These are phyloP conservation scores for Sporobolomyces pararoseus DNA, from an alignment of 768 basidiomycete species.

Conservation along the genomic window DNA sequence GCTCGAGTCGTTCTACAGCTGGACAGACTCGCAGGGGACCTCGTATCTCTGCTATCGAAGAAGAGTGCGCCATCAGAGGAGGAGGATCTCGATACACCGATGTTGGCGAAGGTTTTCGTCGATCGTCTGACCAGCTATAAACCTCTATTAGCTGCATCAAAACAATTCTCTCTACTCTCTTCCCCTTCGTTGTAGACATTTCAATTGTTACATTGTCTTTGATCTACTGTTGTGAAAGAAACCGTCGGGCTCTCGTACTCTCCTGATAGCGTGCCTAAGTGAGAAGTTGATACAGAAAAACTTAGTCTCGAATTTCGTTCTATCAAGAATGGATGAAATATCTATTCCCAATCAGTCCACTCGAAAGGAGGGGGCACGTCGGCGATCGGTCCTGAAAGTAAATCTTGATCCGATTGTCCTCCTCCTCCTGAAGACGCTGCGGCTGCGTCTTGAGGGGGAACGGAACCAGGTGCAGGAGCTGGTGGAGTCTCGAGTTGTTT, in stretches of 20 bases:
- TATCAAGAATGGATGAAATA: neutral
- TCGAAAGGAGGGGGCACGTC: constrained; percentile 37
- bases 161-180: neutral
- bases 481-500: constrained; percentile 34
- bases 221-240: too few relatives aligned
- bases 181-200: neutral
- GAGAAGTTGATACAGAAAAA: neutral
- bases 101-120: neutral
- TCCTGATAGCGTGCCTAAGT: neutral
- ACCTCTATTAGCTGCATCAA: neutral
- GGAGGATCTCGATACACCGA: neutral
- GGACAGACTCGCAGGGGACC: neutral
- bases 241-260: neutral
- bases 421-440: constrained; percentile 5
- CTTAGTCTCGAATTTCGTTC: neutral
- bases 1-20: neutral
- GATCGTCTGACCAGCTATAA: constrained; percentile 5
- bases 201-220: too few relatives aligned
- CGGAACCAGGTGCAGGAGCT: constrained; percentile 20
- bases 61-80: neutral
- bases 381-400: constrained; percentile 30
- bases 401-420: constrained; percentile 8
- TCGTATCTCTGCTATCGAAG: neutral
- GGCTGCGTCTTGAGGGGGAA: constrained; percentile 12
- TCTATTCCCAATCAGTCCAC: constrained; percentile 35